These are phyloP conservation scores for Trebouxia gelatinosa DNA, from an alignment of 163 green algal genomes.

Conservation along the genomic window DNA sequence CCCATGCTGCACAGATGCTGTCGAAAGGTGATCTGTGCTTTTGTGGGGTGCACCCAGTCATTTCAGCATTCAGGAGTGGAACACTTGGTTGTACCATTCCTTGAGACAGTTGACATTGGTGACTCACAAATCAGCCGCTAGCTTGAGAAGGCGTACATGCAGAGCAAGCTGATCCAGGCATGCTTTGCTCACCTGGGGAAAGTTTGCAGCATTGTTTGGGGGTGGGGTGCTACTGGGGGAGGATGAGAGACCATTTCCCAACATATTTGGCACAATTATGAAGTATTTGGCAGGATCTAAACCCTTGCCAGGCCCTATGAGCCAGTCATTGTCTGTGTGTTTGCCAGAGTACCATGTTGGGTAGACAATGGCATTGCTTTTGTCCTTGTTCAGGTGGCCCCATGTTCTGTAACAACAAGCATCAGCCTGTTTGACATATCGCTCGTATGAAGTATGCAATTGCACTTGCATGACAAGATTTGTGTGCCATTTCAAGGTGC, in stretches of 20 bases:
- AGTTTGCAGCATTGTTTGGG: slow-evolving; percentile 3
- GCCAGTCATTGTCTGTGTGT: slow-evolving; percentile 35
- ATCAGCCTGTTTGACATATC: no score
- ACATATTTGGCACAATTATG: slow-evolving; percentile 36
- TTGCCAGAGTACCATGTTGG: slow-evolving; percentile 31
- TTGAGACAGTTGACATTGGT: no score
- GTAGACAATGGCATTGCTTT: slow-evolving; percentile 36
- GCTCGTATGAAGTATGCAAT: no score
- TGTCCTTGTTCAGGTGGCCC: slow-evolving; percentile 27
- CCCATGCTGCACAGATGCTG: no score
- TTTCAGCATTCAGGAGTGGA: no score
- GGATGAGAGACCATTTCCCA: slow-evolving; percentile 35
- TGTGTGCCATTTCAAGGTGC: no score
- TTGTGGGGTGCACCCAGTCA: no score
- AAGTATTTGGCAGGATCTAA: slow-evolving; percentile 31
- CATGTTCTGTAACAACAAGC: slow-evolving; percentile 1
- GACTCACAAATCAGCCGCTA: no score
- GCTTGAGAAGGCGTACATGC: no score
- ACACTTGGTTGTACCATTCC: no score
- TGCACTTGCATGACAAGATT: no score
- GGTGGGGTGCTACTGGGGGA: slow-evolving; percentile 32
- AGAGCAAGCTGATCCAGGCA: neutral
- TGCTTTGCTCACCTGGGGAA: slow-evolving; percentile 13
- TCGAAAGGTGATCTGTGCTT: no score
- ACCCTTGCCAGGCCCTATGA: slow-evolving; percentile 26